Base-by-base conservation (phyloP, 345 rosid species). In the Cardamine occulta region DNA sequence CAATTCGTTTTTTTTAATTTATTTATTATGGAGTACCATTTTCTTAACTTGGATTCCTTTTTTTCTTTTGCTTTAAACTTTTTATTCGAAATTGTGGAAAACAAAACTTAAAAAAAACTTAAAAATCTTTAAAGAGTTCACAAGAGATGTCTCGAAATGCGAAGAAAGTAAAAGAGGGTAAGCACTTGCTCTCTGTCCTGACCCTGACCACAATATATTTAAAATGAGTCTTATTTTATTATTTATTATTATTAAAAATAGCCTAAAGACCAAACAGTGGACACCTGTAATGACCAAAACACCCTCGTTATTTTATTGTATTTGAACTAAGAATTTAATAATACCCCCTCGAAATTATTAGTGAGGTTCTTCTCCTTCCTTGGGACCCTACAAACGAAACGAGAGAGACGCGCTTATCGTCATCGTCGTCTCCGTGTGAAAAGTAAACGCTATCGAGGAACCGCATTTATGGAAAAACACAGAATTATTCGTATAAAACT, bases 151-250 rank as follows among this genome's bases (percentile, higher is more conserved):
- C 76, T 77, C 72, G 76, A 64, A 77, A 65, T 77, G 68, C 76
- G 73, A 23, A 49, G 78, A 59, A 62, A 63, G 80, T 29, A 42
- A 65, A 66, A 74, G 73, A 60, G 76, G 63, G 60, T 12, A 69
- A 62, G 70, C 80, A 70, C 80, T 70, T 77, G 75, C 80, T 45
- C 80, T 63, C 70, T 77, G 80, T 77, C 72, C 76, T 63, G 72
- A 77, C 66, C 76, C 76, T 71, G 72, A 77, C 80, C 80, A 77
- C 80, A 77, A 37, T 55, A 21, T 60, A 68, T 62, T 62, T 61
- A 59, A 56, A 37, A 34, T 66, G 9, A 12, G 65, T 28, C 40
- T 28, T 14, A 6, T 53, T 68, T 56, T 28, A 37, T 28, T 13
- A 4, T 39, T 67, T 55, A 6, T 64, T 74, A 57, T n/a, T 14